Base-by-base conservation (phyloP, 1,139 yeast genomes). In the Geotrichum klebahnii region DNA sequence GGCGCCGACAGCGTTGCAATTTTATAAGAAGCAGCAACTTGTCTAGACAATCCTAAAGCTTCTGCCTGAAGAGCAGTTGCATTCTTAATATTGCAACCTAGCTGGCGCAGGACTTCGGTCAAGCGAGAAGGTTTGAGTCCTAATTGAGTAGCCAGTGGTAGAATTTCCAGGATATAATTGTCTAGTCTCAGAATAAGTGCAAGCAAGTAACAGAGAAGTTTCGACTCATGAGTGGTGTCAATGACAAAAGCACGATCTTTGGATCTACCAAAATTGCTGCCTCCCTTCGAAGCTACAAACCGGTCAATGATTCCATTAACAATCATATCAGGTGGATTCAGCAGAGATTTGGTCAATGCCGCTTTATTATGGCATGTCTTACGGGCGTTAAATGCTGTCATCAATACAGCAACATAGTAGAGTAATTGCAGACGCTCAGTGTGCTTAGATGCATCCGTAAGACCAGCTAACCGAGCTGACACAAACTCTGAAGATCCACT, bases 201-300 rank as follows among this genome's bases (percentile, higher is more conserved):
- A 55, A 92, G 72, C 48, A 89, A 73, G 68, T 81, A 84, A 67
- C 96, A 84, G 58, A 92, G 72, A 46, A 92, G 73, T 68, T 84
- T 88, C 69, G 88, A 96, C 68, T 88, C 96, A 62, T 81, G 79
- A 59, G 80, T 82, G 38, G 97, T 96, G 63, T 92, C 97, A 55
- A 92, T 79, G 54, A 44, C 17, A 14, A 32, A 46, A 5, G 34
- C 39, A 14, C 50, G 51, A 31, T 65, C 67, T 67, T 84, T 84
- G 20, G 88, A 74, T 66, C 78, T 82, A 54, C 95, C 95, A 57
- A 79, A 78, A 49, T 75, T 77, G 24, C 41, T 29, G 5, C 88
- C 79, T 10, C 87, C 75, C 62, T 80, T 80, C 29, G 77, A 66
- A 44, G 82, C 77, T 17, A 95, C 75, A 66, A 88, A 90, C 54